Conservation (phyloP, 176 grass and related monocot species). For the Alloteropsis semialata region DNA sequence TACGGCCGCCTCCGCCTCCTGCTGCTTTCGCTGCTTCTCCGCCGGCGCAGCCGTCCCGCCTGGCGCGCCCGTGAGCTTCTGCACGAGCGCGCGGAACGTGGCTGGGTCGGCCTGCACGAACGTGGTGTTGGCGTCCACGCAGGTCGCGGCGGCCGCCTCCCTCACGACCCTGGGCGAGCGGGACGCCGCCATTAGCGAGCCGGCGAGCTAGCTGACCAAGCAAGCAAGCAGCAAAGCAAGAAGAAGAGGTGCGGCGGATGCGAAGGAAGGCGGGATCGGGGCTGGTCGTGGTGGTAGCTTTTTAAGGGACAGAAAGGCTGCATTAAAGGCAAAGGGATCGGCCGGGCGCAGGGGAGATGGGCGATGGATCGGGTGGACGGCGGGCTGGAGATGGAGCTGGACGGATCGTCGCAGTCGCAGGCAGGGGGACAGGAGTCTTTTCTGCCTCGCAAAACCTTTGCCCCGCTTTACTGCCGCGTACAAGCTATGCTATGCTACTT, state of each 20-base stretch:
- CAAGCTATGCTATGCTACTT: not conserved
- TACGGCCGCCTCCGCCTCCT: no score
- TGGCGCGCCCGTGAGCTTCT: slow-evolving; percentile 60
- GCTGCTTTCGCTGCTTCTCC: not conserved
- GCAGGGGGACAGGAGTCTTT: slow-evolving; percentile 27
- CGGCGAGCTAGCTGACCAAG: not conserved
- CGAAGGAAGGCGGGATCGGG: not conserved
- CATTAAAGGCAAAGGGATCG: slow-evolving; percentile 31
- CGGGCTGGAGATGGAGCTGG: not conserved
- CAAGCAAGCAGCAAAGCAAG: not conserved
- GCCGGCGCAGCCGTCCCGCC: not conserved
- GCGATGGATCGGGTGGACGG: not conserved
- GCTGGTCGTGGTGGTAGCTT: slow-evolving; percentile 18
- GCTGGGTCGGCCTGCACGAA: slow-evolving; percentile 70
- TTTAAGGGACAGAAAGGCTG: slow-evolving; percentile 55
- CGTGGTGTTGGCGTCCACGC: slow-evolving; percentile 47
- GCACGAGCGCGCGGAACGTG: slow-evolving; percentile 70
- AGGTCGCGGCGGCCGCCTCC: not conserved
- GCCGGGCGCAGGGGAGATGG: no score
- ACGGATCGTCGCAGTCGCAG: slow-evolving; percentile 23
- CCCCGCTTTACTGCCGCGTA: slow-evolving; percentile 5
- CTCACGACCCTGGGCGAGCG: slow-evolving; percentile 16
- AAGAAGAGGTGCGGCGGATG: not conserved
- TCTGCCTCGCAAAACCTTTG: slow-evolving; percentile 34
- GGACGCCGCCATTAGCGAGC: slow-evolving; percentile 9